phyloP scores from a whole-genome alignment of 441 rosid species.

The Erysimum pusillum region DNA sequence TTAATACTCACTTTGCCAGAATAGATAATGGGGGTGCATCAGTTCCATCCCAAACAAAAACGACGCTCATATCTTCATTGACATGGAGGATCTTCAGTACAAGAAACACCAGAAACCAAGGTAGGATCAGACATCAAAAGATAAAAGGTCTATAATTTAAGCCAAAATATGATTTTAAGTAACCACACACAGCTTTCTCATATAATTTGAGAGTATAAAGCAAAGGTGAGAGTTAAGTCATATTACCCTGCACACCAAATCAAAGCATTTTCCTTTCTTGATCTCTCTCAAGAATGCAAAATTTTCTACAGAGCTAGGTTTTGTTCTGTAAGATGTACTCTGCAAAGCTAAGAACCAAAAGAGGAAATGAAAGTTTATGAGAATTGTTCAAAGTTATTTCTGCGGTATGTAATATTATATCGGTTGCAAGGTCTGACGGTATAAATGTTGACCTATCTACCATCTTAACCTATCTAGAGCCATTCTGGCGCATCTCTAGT shows the following conservation, averaged over 20 bases:
- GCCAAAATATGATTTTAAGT: not conserved
- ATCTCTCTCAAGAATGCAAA: slow-evolving; percentile 70
- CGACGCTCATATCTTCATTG: slow-evolving; percentile 53
- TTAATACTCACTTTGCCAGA: slow-evolving; percentile 61
- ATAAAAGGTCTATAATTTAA: not conserved
- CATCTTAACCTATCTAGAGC: too few species aligned
- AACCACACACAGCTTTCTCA: not conserved
- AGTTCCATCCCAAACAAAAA: slow-evolving; percentile 95
- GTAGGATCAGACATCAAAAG: slow-evolving; percentile 10
- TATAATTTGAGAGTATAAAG: not conserved
- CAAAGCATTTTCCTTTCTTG: slow-evolving; percentile 53
- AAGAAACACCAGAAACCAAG: slow-evolving; percentile 39
- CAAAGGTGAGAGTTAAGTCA: slow-evolving; percentile 14
- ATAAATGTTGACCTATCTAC: too few species aligned
- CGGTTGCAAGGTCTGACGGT: too few species aligned
- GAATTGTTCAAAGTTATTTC: not conserved
- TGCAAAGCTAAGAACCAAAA: slow-evolving; percentile 34
- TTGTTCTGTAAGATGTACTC: slow-evolving; percentile 23
- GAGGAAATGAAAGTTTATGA: not conserved
- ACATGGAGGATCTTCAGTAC: slow-evolving; percentile 67
- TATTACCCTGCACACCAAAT: slow-evolving; percentile 74
- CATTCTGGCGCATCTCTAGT: not conserved
- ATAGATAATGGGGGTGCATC: slow-evolving; percentile 72
- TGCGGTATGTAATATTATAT: too few species aligned
- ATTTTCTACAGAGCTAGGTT: not conserved